Evolutionary conservation across 2,329 filamentous ascomycete species (phyloP).

Genomic region (Periconia sp.): DNA sequence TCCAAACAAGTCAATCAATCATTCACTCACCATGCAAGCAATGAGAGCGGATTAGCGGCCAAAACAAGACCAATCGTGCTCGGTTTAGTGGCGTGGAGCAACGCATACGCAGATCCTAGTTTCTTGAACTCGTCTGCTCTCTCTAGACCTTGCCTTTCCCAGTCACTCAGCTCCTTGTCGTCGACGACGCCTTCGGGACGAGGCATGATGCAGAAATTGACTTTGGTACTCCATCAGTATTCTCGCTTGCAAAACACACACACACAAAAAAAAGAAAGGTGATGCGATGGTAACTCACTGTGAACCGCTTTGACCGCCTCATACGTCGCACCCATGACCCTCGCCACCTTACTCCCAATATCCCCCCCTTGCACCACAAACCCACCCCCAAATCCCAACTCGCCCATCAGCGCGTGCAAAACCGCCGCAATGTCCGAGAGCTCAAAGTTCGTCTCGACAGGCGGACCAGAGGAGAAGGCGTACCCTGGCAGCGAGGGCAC

Average conservation of each 20-base stretch:
- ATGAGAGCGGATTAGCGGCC: conserved; percentile 56
- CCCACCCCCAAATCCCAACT: conserved; percentile 54
- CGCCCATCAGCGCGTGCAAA: conserved; percentile 57
- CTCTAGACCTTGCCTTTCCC: conserved; percentile 20
- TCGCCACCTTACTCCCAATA: conserved; percentile 51
- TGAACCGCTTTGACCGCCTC: conserved; percentile 52
- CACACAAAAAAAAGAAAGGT: too few relatives aligned
- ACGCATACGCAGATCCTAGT: conserved; percentile 53
- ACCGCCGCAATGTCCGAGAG: conserved; percentile 45
- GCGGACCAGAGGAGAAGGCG: conserved; percentile 51
- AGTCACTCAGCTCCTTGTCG: conserved; percentile 10
- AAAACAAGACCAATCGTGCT: conserved; percentile 60
- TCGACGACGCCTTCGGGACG: conserved; percentile 11
- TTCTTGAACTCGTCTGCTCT: conserved; percentile 26
- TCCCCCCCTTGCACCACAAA: conserved; percentile 63
- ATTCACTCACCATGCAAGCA: conserved; percentile 55
- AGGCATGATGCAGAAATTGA: conserved; percentile 21
- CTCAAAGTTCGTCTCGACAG: conserved; percentile 50
- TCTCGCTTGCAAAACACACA: not conserved
- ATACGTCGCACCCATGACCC: conserved; percentile 44
- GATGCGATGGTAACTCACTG: conserved; percentile 13
- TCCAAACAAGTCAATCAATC: conserved; percentile 39
- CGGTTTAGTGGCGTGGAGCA: conserved; percentile 58
- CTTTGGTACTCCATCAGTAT: too few relatives aligned
- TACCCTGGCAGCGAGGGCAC: conserved; percentile 61